phyloP scores from a whole-genome alignment of 805 yeast genomes.

The Ogataea minuta region DNA sequence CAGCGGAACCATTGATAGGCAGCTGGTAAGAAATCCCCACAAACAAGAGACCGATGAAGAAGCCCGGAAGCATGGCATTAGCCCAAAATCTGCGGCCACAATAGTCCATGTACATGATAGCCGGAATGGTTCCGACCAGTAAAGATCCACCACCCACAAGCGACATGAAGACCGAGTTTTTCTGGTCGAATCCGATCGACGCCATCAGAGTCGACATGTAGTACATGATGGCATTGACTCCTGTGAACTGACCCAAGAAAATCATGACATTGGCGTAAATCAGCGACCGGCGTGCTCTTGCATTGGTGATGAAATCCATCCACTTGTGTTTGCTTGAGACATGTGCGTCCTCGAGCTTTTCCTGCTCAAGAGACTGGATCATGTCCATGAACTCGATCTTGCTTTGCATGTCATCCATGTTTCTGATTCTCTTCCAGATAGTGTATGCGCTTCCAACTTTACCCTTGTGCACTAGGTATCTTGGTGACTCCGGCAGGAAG shows the following conservation, averaged over 20 bases:
- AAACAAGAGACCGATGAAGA: slow-evolving; percentile 57
- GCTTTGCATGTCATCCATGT: slow-evolving; percentile 39
- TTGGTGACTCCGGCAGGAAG: slow-evolving; percentile 61
- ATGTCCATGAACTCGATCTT: slow-evolving; percentile 57
- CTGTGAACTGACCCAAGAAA: slow-evolving; percentile 62
- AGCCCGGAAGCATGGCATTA: slow-evolving; percentile 50
- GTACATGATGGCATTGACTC: slow-evolving; percentile 66
- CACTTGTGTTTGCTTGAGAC: slow-evolving; percentile 39
- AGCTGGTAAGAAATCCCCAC: slow-evolving; percentile 58
- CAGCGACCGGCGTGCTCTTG: slow-evolving; percentile 62
- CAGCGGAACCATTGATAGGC: slow-evolving; percentile 42
- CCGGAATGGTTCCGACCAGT: slow-evolving; percentile 64
- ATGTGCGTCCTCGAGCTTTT: slow-evolving; percentile 34
- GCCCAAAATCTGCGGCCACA: slow-evolving; percentile 64
- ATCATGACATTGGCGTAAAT: slow-evolving; percentile 58
- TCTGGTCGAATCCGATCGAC: slow-evolving; percentile 51
- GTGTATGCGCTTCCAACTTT: slow-evolving; percentile 51
- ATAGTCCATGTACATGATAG: slow-evolving; percentile 54
- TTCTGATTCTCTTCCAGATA: slow-evolving; percentile 57
- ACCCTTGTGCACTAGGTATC: slow-evolving; percentile 50
- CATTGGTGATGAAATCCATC: slow-evolving; percentile 50
- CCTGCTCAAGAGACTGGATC: slow-evolving; percentile 49
- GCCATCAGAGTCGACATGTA: slow-evolving; percentile 58
- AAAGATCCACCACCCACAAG: slow-evolving; percentile 67
- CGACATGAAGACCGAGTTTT: slow-evolving; percentile 61